A percentile compares a stretch with the other conserved stretches of the same genome.
Evolutionary conservation across 1,284 basidiomycete species (phyloP).

Genomic region (Ustilago trichophora): DNA sequence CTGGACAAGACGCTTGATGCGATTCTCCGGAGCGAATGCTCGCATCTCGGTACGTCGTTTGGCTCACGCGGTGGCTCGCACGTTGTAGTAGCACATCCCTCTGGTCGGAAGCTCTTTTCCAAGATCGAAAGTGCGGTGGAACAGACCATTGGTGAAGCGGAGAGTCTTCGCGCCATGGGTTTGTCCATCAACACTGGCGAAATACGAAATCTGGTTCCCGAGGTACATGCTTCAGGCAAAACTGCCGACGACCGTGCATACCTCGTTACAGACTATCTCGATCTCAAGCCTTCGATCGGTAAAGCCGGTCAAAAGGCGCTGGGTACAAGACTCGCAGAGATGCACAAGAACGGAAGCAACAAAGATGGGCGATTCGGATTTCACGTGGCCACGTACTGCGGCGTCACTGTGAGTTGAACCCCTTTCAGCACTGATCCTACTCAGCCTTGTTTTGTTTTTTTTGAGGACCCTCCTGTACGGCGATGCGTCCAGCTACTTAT

Average conservation of each 20-base stretch:
- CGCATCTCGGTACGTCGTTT: constrained; percentile 26
- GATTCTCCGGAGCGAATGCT: constrained; percentile 24
- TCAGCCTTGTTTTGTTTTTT: too few relatives aligned
- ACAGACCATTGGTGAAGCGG: constrained; percentile 33
- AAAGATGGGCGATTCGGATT: constrained; percentile 30
- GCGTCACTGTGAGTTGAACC: constrained; percentile 27
- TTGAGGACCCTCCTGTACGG: too few relatives aligned
- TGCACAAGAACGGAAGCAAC: constrained; percentile 26
- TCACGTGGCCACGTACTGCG: constrained; percentile 30
- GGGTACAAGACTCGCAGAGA: constrained; percentile 21
- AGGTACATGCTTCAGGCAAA: constrained; percentile 31
- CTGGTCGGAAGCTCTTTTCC: constrained; percentile 20
- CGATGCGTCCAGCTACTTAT: too few relatives aligned
- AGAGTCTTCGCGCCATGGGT: constrained; percentile 32
- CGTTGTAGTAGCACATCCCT: constrained; percentile 25
- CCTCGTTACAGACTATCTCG: constrained; percentile 32
- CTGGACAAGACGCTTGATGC: constrained; percentile 30
- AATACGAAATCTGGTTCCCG: constrained; percentile 12
- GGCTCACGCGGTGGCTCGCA: constrained; percentile 11
- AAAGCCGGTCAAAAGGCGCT: constrained; percentile 13
- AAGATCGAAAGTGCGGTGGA: constrained; percentile 29
- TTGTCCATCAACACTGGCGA: too few relatives aligned
- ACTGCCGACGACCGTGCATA: constrained; percentile 20
- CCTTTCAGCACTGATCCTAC: too few relatives aligned
- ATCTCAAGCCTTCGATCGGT: constrained; percentile 21